Evolutionary conservation across 257 asterid genomes (phyloP).

Genomic region (Solanum sejunctum): DNA sequence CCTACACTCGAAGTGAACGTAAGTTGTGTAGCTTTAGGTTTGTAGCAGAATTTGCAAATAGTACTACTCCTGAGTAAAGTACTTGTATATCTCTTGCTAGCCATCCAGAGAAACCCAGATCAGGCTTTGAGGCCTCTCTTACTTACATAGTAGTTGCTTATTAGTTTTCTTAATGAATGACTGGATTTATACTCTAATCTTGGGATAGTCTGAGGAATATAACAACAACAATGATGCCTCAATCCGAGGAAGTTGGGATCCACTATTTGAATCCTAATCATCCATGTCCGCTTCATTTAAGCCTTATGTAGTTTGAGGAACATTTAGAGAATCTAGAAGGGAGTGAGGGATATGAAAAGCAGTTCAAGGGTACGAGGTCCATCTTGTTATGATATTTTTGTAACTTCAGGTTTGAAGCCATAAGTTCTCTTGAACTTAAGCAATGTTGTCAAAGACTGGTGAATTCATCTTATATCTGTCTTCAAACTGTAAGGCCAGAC

Average conservation of each 20-base stretch:
- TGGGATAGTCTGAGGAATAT: neutral
- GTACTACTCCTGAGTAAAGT: neutral
- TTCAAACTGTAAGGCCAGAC: neutral
- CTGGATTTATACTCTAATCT: neutral
- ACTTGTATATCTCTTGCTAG: neutral
- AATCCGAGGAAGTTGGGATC: neutral
- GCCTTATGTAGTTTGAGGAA: neutral
- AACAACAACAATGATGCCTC: neutral
- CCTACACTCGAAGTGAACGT: neutral
- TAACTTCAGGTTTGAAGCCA: neutral
- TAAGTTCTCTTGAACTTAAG: neutral
- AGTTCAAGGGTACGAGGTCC: neutral
- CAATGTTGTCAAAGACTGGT: neutral
- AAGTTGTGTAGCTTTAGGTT: neutral
- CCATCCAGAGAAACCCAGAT: neutral
- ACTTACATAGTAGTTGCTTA: neutral
- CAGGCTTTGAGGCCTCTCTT: neutral
- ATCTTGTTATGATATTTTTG: neutral
- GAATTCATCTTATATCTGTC: neutral
- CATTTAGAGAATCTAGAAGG: neutral
- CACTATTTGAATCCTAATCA: neutral
- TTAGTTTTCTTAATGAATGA: neutral
- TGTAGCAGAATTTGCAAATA: neutral
- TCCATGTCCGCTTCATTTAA: neutral
- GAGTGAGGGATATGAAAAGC: neutral